Evolutionary conservation across 2,329 filamentous ascomycete species (phyloP), one percentile per base, ranked within the genome.

Genomic region (Fusarium haematococcum): DNA sequence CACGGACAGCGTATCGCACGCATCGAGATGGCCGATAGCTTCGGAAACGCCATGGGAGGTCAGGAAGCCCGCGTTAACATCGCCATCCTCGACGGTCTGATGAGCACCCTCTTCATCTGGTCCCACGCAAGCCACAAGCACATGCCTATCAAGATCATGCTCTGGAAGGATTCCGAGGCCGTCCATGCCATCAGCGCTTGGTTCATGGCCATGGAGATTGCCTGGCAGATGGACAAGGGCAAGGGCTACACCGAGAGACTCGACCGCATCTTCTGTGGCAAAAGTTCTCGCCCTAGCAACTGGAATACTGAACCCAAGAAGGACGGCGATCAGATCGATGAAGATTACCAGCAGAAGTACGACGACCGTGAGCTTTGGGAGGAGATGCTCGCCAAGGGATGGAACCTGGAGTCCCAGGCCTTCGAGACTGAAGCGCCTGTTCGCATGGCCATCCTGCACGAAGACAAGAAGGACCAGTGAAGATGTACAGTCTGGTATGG

Each of bases 11-110:
- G 61, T 2, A 74, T 81, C 7, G 81, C 81, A 5, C 75, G 79
- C 68, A 86, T 85, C 77, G 88, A 80, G 65, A 85, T 81, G 64
- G 85, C 85, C 0, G 69, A 74, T 8, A 85, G 79, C 67, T 89
- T 88, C 69, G 81, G 80, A 39, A 81, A 86, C 20, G 81, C 82
- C 18, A 76, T 81, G 69, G 78, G 77, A 14, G 65, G 63, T 27
- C 63, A 66, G 20, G 65, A 71, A 10, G 23, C 63, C 0, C 54
- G 66, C 16, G 59, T 76, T 63, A 75, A 78, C 20, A 71, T 78
- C 11, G 56, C 78, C 33, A 74, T 80, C 7, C 69, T 81, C 2
- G 81, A 83, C 48, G 80, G 81, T 6, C 58, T 73, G 3, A 75
- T 75, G 52, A 76, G 79, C 50, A 81, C 78, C 10, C 74, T 77